phyloP scores from a whole-genome alignment of 2,329 filamentous ascomycete genomes.

The Fusarium sp. region DNA sequence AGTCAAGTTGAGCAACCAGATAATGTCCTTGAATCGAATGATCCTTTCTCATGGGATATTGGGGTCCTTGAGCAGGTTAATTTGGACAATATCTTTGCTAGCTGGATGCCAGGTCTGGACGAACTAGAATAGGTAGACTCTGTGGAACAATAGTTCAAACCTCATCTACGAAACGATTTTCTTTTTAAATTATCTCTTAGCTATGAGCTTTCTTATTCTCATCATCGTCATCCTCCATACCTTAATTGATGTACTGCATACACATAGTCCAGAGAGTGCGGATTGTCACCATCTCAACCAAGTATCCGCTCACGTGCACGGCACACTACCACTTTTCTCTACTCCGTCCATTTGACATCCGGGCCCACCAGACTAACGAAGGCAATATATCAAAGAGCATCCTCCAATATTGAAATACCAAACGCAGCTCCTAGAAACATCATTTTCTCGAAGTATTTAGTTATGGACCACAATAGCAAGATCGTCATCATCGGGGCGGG shows the following conservation, averaged over 20 bases:
- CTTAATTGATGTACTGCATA: not conserved
- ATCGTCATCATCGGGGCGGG: conserved; percentile 52
- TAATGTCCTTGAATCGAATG: not conserved
- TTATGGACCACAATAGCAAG: conserved; percentile 33
- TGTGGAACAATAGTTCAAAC: too few species aligned
- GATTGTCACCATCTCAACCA: not conserved
- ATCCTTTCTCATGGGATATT: conserved; percentile 8
- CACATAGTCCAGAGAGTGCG: not conserved
- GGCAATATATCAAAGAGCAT: not conserved
- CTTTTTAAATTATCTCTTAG: too few species aligned
- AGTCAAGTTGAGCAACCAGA: not conserved
- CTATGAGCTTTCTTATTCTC: too few species aligned
- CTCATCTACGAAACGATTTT: too few species aligned
- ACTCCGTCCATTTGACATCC: not conserved
- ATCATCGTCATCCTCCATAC: not conserved
- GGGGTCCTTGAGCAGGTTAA: conserved; percentile 17
- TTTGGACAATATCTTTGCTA: conserved; percentile 12
- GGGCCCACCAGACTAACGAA: conserved; percentile 1
- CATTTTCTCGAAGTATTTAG: accelerated
- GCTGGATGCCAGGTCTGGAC: conserved; percentile 2
- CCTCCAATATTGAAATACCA: not conserved
- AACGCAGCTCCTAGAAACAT: not conserved
- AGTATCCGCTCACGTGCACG: conserved; percentile 28
- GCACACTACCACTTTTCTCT: not conserved
- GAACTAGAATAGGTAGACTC: not conserved